Base-by-base conservation (phyloP, 108 stramenopile species). In the Pseudonitzschia delicatissima region DNA sequence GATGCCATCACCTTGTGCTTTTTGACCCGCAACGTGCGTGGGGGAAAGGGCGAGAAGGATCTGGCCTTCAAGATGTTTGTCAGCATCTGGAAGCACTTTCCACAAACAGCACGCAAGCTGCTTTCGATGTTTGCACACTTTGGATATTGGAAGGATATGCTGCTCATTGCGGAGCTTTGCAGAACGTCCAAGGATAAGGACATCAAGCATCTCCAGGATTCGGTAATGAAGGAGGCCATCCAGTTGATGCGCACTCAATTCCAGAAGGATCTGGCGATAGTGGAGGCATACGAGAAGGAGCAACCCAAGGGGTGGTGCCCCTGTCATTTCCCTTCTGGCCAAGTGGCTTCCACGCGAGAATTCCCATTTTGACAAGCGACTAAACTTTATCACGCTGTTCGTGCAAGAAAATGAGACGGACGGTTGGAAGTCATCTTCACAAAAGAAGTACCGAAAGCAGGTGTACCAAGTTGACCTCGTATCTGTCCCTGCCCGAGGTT, bases 1-100 rank as follows among this genome's bases (percentile, higher is more conserved):
- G 58, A 67, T 36, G 5, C 76, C 6, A 45, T 82, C 35, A 44
- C 78, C 5, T 18, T 82, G 31, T 20, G 42, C 17, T 78, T 82
- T 62, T 59, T 67, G 15, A 82, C 77, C 23, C 70, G 81, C 1
- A 51, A 72, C 53, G 57, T 69, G 37, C 77, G 81, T 8, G 81
- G 81, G 12, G 81, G 81, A 31, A 82, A 82, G 62, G 81, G 77
- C n/a, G 81, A 78, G 50, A 64, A 62, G 45, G 33, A 52, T 8
- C 25, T 79, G 18, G 52, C 73, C 69, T 74, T 31, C 40, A 11
- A 42, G 15, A 34, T 72, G 20, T 64, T 82, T 33, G 25, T 66
- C 18, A 0, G 15, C 15, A 44, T 82, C 5, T 57, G 20, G 42
- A 20, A 13, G 39, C 4, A 29, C 0, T 66, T 33, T 8, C 77